These are phyloP conservation scores for Nemania diffusa DNA, from an alignment of 2,329 filamentous ascomycete genomes.

Conservation along the genomic window DNA sequence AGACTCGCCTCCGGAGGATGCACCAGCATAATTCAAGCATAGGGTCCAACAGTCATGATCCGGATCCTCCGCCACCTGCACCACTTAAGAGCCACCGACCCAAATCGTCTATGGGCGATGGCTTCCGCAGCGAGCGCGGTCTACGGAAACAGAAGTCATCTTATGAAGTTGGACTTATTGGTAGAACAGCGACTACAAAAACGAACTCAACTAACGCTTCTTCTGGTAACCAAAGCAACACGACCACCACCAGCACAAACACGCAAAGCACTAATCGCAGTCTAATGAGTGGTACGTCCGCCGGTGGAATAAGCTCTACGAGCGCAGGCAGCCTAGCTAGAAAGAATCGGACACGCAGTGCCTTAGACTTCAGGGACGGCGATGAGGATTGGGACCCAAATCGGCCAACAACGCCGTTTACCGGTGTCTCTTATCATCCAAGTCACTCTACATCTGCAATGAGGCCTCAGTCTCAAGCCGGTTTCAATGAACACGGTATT, in stretches of 20 bases:
- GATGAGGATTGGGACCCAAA: conserved; percentile 58
- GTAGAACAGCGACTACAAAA: conserved; percentile 87
- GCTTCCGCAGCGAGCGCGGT: conserved; percentile 55
- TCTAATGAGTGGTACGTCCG: conserved; percentile 93
- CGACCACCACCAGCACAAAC: conserved; percentile 72
- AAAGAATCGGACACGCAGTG: conserved; percentile 75
- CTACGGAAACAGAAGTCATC: conserved; percentile 77
- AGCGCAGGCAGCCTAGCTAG: conserved; percentile 93
- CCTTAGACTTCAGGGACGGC: conserved; percentile 68
- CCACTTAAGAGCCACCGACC: conserved; percentile 65
- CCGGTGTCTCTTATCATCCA: conserved; percentile 88
- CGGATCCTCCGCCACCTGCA: conserved; percentile 45
- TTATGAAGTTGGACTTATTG: conserved; percentile 79
- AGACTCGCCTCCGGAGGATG: conserved; percentile 78
- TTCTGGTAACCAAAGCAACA: conserved; percentile 73
- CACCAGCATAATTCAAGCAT: conserved; percentile 68
- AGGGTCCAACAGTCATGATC: conserved; percentile 50
- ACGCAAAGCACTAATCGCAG: conserved; percentile 84
- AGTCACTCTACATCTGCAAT: conserved; percentile 75
- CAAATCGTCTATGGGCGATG: conserved; percentile 66
- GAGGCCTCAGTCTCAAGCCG: conserved; percentile 72
- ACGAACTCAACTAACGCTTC: conserved; percentile 85
- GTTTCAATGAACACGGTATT: conserved; percentile 71
- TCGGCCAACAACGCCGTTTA: conserved; percentile 72
- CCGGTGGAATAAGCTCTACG: conserved; percentile 90